phyloP scores from a whole-genome alignment of 305 asterid genomes.

The Fraxinus platypoda region DNA sequence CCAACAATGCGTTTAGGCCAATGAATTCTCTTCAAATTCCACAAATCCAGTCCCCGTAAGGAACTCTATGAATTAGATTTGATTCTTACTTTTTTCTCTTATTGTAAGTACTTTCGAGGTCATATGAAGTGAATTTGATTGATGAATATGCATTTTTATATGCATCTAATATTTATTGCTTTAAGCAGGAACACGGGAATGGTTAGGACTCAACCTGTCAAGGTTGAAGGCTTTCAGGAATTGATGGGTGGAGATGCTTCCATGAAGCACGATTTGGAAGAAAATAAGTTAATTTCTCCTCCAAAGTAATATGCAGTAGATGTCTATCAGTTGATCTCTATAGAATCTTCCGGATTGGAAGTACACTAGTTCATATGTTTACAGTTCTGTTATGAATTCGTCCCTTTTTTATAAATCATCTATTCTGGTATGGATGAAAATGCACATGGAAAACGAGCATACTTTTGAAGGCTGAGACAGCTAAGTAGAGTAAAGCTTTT shows the following conservation, averaged over 20 bases:
- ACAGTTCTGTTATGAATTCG: background rate
- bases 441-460: background rate
- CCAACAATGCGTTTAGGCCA: slow-evolving; percentile 71
- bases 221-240: slow-evolving; percentile 99
- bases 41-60: slow-evolving; percentile 80
- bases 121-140: background rate
- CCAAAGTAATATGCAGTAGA: slow-evolving; percentile 37
- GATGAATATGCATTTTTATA: background rate
- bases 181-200: slow-evolving; percentile 66
- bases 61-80: background rate
- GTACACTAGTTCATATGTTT: background rate
- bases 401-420: no score
- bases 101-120: background rate
- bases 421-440: background rate
- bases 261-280: slow-evolving; percentile 77
- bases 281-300: slow-evolving; percentile 77
- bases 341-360: slow-evolving; percentile 10
- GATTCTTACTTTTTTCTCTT: background rate
- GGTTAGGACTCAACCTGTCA: slow-evolving; percentile 93
- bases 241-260: slow-evolving; percentile 91
- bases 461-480: background rate
- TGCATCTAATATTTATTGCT: slow-evolving; percentile 2
- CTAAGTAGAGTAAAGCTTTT: background rate
- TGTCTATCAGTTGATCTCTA: background rate
- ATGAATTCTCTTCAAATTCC: slow-evolving; percentile 67